These are phyloP conservation scores for Tulasnella sp. DNA, from an alignment of 768 basidiomycete genomes.

Conservation along the genomic window DNA sequence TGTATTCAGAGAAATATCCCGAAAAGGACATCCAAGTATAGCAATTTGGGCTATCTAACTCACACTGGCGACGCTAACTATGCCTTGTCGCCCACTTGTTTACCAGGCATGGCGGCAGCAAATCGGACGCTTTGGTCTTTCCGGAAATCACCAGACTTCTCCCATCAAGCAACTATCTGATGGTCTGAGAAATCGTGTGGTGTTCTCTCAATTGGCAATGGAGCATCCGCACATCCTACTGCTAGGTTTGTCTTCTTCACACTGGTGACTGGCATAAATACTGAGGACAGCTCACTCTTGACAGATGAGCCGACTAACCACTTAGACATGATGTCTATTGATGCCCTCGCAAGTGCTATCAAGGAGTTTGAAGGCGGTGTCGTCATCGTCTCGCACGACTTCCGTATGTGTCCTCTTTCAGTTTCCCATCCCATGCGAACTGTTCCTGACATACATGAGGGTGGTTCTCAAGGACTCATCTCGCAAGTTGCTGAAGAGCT, in stretches of 20 bases:
- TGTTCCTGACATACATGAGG: constrained; percentile 9
- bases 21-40: constrained; percentile 79
- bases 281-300: constrained; percentile 19
- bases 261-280: constrained; percentile 26
- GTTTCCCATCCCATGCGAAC: not conserved
- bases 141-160: constrained; percentile 87
- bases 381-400: constrained; percentile 99
- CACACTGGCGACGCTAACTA: not conserved
- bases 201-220: constrained; percentile 95
- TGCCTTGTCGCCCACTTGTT: not conserved
- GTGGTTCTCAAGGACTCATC: constrained; percentile 63
- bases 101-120: constrained; percentile 86
- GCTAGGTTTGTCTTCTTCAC: constrained; percentile 50
- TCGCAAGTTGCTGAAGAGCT: constrained; percentile 97
- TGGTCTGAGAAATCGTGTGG: constrained; percentile 93
- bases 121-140: constrained; percentile 92
- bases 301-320: constrained; percentile 94
- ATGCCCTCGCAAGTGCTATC: constrained; percentile 91
- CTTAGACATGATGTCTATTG: constrained; percentile 96
- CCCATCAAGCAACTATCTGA: constrained; percentile 95
- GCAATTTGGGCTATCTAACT: not conserved
- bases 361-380: constrained; percentile 97
- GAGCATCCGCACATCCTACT: constrained; percentile 95
- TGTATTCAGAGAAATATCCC: constrained; percentile 80
- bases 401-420: constrained; percentile 58